These are phyloP conservation scores for Rhodomyrtus tomentosa DNA, from an alignment of 345 rosid genomes.

Conservation along the genomic window DNA sequence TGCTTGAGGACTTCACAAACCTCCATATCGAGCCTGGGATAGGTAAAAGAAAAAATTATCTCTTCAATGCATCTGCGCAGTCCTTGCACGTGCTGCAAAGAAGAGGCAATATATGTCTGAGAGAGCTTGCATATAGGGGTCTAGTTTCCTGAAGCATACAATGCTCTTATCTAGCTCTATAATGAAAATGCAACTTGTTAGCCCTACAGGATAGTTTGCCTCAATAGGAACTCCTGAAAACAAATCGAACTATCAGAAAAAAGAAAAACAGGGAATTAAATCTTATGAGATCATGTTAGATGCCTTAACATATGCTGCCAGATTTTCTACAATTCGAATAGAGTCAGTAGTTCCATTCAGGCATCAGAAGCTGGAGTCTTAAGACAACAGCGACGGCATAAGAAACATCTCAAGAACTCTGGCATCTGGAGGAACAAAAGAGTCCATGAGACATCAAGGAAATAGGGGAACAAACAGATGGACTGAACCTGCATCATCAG, in stretches of 20 bases:
- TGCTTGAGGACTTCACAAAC: constrained; percentile 14
- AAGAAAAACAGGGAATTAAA: neutral
- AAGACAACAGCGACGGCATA: neutral
- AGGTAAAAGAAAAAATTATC: constrained; percentile 67
- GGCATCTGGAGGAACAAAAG: neutral
- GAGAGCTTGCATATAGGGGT: neutral
- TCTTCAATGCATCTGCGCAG: constrained; percentile 75
- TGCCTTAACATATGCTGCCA: neutral
- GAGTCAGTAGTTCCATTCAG: neutral
- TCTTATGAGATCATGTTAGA: neutral
- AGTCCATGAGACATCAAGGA: neutral
- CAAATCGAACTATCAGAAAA: neutral
- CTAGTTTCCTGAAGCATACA: neutral
- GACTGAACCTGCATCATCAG: neutral
- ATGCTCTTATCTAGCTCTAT: neutral
- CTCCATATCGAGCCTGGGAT: constrained; percentile 98
- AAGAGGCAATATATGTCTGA: neutral
- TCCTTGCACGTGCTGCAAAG: constrained; percentile 36
- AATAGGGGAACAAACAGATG: neutral
- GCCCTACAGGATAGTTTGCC: neutral
- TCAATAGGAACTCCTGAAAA: neutral
- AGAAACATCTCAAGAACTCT: neutral
- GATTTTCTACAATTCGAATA: neutral
- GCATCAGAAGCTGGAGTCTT: neutral
- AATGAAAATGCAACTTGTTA: neutral